Evolutionary conservation across 2,329 filamentous ascomycete genomes (phyloP).

Genomic region (Talaromyces pinophilus): DNA sequence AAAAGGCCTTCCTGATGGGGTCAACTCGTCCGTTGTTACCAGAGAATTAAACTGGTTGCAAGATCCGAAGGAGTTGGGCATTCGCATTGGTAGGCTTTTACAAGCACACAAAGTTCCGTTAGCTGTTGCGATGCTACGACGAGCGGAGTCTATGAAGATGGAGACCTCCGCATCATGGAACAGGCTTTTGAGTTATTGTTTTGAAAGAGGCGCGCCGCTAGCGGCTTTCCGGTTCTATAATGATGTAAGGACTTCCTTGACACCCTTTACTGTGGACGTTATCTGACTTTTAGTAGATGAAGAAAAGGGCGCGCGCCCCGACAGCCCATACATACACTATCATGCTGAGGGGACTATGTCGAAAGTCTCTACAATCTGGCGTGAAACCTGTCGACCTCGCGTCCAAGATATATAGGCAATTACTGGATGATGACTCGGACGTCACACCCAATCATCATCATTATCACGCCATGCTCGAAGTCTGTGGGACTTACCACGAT

Average conservation of each 20-base stretch:
- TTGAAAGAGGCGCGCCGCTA: slow-evolving; percentile 62
- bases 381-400: slow-evolving; percentile 67
- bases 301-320: slow-evolving; percentile 80
- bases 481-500: slow-evolving; percentile 73
- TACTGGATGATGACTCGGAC: slow-evolving; percentile 63
- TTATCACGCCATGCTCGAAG: slow-evolving; percentile 81
- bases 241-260: slow-evolving; percentile 59
- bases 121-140: slow-evolving; percentile 67
- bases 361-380: slow-evolving; percentile 54
- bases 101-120: slow-evolving; percentile 62
- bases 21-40: slow-evolving; percentile 39
- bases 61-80: slow-evolving; percentile 72
- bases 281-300: slow-evolving; percentile 66
- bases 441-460: slow-evolving; percentile 77
- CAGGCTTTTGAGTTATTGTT: slow-evolving; percentile 70
- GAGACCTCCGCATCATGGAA: slow-evolving; percentile 83
- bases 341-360: slow-evolving; percentile 73
- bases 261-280: not conserved
- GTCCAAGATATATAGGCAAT: slow-evolving; percentile 73
- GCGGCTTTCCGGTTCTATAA: slow-evolving; percentile 81
- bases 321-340: slow-evolving; percentile 82
- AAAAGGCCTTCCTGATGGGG: slow-evolving; percentile 16
- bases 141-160: slow-evolving; percentile 63
- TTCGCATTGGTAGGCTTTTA: slow-evolving; percentile 65
- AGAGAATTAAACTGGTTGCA: slow-evolving; percentile 63